Percentiles rank a stretch among this genome's conserved stretches.
Conservation (phyloP, 495 filamentous ascomycete species). For the Xylaria bambusicola region DNA sequence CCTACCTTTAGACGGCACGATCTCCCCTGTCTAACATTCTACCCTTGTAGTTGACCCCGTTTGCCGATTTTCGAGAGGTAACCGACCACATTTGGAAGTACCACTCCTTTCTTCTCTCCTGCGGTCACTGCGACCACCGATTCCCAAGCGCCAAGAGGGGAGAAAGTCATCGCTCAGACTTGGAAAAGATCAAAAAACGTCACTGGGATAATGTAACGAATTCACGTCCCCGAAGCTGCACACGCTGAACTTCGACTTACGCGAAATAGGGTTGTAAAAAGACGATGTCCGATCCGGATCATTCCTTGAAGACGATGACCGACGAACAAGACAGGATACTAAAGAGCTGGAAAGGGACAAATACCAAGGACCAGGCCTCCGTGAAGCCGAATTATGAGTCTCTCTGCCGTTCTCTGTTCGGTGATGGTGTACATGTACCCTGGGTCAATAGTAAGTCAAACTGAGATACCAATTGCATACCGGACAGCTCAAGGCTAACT, state of each 20-base stretch:
- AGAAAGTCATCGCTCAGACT: not conserved
- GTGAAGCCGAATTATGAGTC: not conserved
- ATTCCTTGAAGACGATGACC: slow-evolving; percentile 9
- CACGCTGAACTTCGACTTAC: not conserved
- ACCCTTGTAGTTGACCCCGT: not conserved
- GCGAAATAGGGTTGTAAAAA: not conserved
- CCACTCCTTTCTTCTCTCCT: slow-evolving; percentile 9
- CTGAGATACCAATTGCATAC: too few relatives aligned
- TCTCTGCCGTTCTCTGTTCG: slow-evolving; percentile 4
- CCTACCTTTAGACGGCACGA: too few relatives aligned
- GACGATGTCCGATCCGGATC: not conserved
- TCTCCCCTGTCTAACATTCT: too few relatives aligned
- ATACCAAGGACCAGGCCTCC: not conserved
- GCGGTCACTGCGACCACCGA: not conserved
- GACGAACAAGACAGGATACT: not conserved
- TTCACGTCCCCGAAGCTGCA: too few relatives aligned
- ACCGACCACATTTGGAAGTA: slow-evolving; percentile 13
- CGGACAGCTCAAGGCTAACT: not conserved
- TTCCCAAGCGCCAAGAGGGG: not conserved
- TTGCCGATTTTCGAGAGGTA: not conserved
- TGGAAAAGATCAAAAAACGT: not conserved
- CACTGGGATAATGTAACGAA: slow-evolving; percentile 1
- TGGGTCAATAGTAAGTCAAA: not conserved
- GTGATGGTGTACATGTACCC: not conserved
- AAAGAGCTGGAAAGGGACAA: not conserved